Base-by-base conservation (phyloP, 2,329 filamentous ascomycete genomes). In the Xylaria sp. region DNA sequence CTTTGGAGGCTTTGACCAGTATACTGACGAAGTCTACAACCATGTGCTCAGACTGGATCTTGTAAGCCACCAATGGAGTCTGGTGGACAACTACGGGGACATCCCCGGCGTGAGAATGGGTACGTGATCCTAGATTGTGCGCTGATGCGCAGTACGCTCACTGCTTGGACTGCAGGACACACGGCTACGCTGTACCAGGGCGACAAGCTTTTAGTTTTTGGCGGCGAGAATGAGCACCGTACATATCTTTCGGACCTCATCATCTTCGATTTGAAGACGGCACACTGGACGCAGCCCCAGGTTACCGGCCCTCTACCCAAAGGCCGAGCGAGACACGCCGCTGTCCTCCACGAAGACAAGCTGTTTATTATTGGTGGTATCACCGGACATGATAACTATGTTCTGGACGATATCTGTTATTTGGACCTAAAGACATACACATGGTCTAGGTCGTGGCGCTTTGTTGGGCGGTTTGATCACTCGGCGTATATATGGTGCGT, bases 11-110 rank as follows among this genome's bases (percentile, higher is more conserved):
- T 99, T 99, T 76, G 96, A 99, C 77, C 95, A 98, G 80, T 98
- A 97, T 77, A 99, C 96, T 0, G 96, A 99, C 78, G 96, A 99
- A 83, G 92, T 99, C 20, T 99, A 99, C 81, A 99, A 99, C 77
- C 96, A 99, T 81, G 96, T 99, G 47, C 84, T 99, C 70, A 90
- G 89, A 74, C 83, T 99, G 58, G 94, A 99, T 78, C 86, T 99
- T 69, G 86, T 91, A 68, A 94, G 91, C 69, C 90, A 96, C 73
- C 93, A 96, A 78, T 99, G 96, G 96, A 96, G 89, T 72, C 83
- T 99, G 57, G 95, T 99, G 22, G 96, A 98, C 81, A 99, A 99
- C 80, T 99, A 97, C 82, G 96, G 96, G 38, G 95, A 98, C 80
- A 98, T 98, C 71, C 95, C 95, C 4, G 95, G 95, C 15, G 95